Evolutionary conservation across 345 rosid genomes (phyloP).

Genomic region (Populus euphratica): DNA sequence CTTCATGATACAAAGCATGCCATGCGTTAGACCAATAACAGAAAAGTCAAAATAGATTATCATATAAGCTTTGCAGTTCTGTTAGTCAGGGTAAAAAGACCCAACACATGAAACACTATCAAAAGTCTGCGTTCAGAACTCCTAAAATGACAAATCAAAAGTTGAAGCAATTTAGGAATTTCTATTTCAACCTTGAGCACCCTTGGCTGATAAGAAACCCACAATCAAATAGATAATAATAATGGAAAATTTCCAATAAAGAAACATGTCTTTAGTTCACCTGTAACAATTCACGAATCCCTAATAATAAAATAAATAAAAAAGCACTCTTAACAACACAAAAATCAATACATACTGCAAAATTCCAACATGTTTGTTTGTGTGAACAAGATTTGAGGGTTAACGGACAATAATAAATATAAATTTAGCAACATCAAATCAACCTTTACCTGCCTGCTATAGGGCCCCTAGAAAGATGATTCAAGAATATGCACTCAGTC

Average conservation of each 20-base stretch:
- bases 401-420: not conserved
- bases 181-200: not conserved
- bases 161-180: not conserved
- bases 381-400: not conserved
- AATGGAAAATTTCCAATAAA: too few species aligned
- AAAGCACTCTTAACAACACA: not conserved
- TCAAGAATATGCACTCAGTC: not conserved
- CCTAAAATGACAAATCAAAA: not conserved
- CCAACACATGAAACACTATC: not conserved
- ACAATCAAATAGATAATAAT: too few species aligned
- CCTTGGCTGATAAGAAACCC: not conserved
- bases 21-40: not conserved
- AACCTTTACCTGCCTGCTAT: not conserved
- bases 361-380: not conserved
- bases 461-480: not conserved
- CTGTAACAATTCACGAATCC: not conserved
- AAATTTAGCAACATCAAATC: not conserved
- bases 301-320: not conserved
- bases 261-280: not conserved
- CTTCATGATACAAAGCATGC: not conserved
- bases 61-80: not conserved
- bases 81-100: not conserved
- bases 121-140: too few species aligned
- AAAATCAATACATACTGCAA: not conserved
- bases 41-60: not conserved